A percentile compares a stretch with the other conserved stretches of the same genome.
Conservation (phyloP, 371 early-diverging fungal species). For the Gilbertella persicaria region DNA sequence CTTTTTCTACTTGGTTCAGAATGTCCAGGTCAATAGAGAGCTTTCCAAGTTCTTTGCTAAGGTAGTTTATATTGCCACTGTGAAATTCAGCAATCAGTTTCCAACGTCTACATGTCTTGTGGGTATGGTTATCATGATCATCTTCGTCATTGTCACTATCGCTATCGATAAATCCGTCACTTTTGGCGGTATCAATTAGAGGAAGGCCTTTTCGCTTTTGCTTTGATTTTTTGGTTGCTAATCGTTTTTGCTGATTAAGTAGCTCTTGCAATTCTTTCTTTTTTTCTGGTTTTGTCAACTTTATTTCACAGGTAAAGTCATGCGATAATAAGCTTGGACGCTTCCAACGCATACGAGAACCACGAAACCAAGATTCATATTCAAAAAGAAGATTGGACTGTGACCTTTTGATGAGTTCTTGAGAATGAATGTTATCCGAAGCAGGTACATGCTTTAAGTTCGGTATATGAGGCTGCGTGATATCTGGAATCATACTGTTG, state of each 20-base stretch:
- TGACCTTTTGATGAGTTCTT: conserved; percentile 33
- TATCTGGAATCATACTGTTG: conserved; percentile 3
- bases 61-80: conserved; percentile 38
- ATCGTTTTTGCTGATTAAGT: not conserved
- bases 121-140: conserved; percentile 26
- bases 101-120: conserved; percentile 27
- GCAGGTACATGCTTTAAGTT: conserved; percentile 1
- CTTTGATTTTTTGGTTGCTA: conserved; percentile 1
- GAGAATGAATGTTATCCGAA: conserved; percentile 9
- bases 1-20: conserved; percentile 29
- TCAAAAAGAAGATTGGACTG: conserved; percentile 40
- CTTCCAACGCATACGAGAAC: conserved; percentile 39
- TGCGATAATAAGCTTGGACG: conserved; percentile 42
- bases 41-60: conserved; percentile 29
- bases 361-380: conserved; percentile 37
- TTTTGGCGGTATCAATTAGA: not conserved
- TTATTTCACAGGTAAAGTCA: conserved; percentile 44
- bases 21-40: conserved; percentile 33
- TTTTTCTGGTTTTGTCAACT: conserved; percentile 16
- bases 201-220: not conserved
- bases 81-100: conserved; percentile 38
- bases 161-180: conserved; percentile 23
- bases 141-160: conserved; percentile 31
- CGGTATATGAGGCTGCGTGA: conserved; percentile 5
- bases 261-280: conserved; percentile 1